These are phyloP conservation scores for Aureobasidium sp. DNA, from an alignment of 2,329 filamentous ascomycete genomes.

Conservation along the genomic window DNA sequence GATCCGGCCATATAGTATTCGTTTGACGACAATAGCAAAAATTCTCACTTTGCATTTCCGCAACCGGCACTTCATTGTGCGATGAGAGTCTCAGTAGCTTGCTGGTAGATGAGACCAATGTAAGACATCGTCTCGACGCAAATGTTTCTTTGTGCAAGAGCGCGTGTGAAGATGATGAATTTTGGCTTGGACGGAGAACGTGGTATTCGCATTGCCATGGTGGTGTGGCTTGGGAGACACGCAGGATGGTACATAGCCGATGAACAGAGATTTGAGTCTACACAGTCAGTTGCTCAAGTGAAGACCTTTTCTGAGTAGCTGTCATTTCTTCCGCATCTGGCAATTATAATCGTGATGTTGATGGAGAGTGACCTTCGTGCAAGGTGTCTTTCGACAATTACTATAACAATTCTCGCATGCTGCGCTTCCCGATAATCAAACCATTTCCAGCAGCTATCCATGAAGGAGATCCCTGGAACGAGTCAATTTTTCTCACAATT, in stretches of 20 bases:
- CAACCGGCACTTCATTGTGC: background rate
- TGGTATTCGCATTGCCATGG: background rate
- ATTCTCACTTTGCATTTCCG: background rate
- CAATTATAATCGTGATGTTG: background rate
- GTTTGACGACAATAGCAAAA: constrained; percentile 1
- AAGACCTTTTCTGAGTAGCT: background rate
- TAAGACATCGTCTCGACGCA: background rate
- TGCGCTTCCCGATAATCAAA: background rate
- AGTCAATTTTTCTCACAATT: background rate
- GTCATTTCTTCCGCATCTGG: background rate
- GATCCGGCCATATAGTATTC: background rate
- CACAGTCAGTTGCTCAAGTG: background rate
- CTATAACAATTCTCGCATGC: too few species aligned
- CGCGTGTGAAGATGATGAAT: background rate
- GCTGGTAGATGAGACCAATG: background rate
- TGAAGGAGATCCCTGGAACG: background rate
- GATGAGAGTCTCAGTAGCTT: background rate
- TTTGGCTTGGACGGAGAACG: background rate
- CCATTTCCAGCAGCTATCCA: background rate
- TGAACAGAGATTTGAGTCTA: background rate
- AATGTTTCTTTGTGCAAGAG: background rate
- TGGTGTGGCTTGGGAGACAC: background rate
- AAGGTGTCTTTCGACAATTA: too few species aligned
- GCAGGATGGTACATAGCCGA: background rate
- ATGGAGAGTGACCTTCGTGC: background rate